Base-by-base conservation (phyloP, 305 asterid genomes). In the Fraxinus dipetala region DNA sequence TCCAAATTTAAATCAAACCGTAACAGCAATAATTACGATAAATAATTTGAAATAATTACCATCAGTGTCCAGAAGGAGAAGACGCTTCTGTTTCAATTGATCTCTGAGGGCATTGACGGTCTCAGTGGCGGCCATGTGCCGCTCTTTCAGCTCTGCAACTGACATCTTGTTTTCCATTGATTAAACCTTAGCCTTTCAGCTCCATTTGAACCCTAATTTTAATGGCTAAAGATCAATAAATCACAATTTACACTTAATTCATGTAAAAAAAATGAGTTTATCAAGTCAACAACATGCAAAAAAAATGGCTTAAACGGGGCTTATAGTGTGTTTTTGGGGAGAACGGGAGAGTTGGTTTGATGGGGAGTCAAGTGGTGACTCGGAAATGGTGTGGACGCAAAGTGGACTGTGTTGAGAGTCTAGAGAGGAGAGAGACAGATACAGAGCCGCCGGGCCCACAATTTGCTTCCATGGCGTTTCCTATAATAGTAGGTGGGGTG, bases 81-180 rank as follows among this genome's bases (percentile, higher is more conserved):
- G 95, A 63, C 98, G 98, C 87, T 74, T 90, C 72, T 92, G 96
- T 89, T 77, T 93, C 77, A 96, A 86, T 32, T 85, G 85, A 22
- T 96, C 98, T 63, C 94, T 84, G 84, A 96, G 98, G 32, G 91
- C 54, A 87, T 87, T 92, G 43, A 93, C 96, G 43, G 93, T 88
- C 76, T 93, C 97, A 9, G 92, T 88, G 35, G 99, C 98, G 20
- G 96, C 98, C 83, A 81, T 61, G 84, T 94, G 99, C 84, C 98
- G 96, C 90, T 96, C 98, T 85, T 92, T 94, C 81, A 96, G 91
- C 83, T 93, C 98, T 22, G 90, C 83, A 56, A 93, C 97, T 80
- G 99, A 96, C 98, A 91, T 91, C 84, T 80, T 69, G 10, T 56
- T 70, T 36, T 40, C 32, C 36, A 79, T 75, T 76, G 54, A 45